A percentile compares a stretch with the other conserved stretches of the same genome.
phyloP scores from a whole-genome alignment of 1,139 yeast species.

The Schizosaccharomyces versatilis region DNA sequence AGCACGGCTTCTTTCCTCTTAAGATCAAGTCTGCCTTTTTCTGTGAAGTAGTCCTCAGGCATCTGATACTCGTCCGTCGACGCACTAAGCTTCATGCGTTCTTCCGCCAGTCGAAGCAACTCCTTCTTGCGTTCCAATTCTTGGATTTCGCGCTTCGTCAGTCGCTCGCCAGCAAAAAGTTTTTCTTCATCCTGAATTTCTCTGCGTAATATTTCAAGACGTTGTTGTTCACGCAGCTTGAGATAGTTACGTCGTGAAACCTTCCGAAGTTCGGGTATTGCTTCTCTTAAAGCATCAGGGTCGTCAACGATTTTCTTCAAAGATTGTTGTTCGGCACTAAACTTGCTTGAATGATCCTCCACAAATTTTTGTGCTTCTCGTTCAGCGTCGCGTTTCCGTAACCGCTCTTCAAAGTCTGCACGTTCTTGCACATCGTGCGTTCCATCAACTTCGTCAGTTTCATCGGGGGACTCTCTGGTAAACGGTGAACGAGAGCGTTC shows the following conservation, averaged over 20 bases:
- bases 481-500: slow-evolving; percentile 5
- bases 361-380: slow-evolving; percentile 5
- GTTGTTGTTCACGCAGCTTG: slow-evolving; percentile 27
- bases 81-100: slow-evolving; percentile 22
- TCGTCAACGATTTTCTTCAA: slow-evolving; percentile 14
- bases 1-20: slow-evolving; percentile 29
- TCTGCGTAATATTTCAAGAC: slow-evolving; percentile 24
- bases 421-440: slow-evolving; percentile 16
- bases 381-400: slow-evolving; percentile 15
- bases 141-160: slow-evolving; percentile 28
- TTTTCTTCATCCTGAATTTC: slow-evolving; percentile 29
- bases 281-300: slow-evolving; percentile 14
- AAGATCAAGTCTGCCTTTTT: slow-evolving; percentile 31
- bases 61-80: slow-evolving; percentile 25
- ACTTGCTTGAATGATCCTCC: slow-evolving; percentile 9
- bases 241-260: slow-evolving; percentile 31
- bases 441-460: slow-evolving; percentile 12
- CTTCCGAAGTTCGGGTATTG: slow-evolving; percentile 21
- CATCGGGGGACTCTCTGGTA: slow-evolving; percentile 5
- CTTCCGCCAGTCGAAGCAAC: slow-evolving; percentile 24
- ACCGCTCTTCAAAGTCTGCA: slow-evolving; percentile 18
- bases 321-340: slow-evolving; percentile 6
- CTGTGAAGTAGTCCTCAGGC: slow-evolving; percentile 35
- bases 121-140: slow-evolving; percentile 33
- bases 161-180: slow-evolving; percentile 25